phyloP scores from a whole-genome alignment of 23 red algal species.

The Chondrus crispus region DNA sequence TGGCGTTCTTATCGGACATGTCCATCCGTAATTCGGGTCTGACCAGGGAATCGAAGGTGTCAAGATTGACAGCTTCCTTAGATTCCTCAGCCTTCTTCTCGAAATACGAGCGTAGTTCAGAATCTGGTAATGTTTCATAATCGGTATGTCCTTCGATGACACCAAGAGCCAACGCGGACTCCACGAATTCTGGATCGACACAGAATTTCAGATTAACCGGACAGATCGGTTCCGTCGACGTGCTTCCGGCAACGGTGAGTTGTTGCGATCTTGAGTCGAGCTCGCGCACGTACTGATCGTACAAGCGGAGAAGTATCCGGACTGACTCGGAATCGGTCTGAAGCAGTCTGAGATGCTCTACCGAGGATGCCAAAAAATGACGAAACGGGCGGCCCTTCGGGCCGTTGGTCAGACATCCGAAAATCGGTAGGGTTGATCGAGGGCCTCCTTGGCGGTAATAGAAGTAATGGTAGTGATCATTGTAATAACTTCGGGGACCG shows the following conservation, averaged over 20 bases:
- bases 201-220: slow-evolving; percentile 7
- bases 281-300: not conserved
- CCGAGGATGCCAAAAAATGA: too few species aligned
- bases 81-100: not conserved
- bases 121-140: not conserved
- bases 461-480: too few species aligned
- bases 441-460: too few species aligned
- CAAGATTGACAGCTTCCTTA: not conserved
- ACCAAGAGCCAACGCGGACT: not conserved
- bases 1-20: not conserved
- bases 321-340: not conserved
- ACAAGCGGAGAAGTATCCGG: not conserved
- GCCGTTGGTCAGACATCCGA: too few species aligned
- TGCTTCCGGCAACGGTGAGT: not conserved
- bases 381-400: too few species aligned
- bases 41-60: not conserved
- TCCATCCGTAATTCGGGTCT: not conserved
- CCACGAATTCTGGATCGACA: not conserved
- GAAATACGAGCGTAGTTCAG: not conserved
- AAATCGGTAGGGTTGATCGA: too few species aligned
- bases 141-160: not conserved
- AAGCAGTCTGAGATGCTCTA: not conserved
- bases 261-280: not conserved
- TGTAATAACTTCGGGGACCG: too few species aligned
- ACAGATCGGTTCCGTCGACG: not conserved